Conservation (phyloP, 2,329 filamentous ascomycete genomes). For the Pseudomassariella vexata region DNA sequence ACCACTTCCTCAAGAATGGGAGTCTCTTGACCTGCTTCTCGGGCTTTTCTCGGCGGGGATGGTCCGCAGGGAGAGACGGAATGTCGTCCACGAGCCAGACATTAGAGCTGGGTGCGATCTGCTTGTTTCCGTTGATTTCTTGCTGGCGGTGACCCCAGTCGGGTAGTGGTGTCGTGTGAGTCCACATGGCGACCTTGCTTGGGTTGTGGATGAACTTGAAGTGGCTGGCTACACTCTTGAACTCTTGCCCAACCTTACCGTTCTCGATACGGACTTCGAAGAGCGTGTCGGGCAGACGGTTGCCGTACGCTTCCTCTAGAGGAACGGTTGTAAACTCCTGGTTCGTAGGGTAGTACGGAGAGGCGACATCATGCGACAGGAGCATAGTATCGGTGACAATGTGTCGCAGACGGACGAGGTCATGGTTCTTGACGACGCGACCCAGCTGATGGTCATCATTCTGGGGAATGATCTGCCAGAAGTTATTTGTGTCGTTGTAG, state of each 20-base stretch:
- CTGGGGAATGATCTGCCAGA: conserved; percentile 85
- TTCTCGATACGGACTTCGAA: conserved; percentile 91
- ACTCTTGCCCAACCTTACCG: conserved; percentile 73
- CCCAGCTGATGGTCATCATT: conserved; percentile 52
- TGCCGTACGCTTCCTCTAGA: conserved; percentile 64
- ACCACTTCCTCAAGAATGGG: conserved; percentile 89
- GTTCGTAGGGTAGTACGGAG: conserved; percentile 93
- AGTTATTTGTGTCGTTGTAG: conserved; percentile 97
- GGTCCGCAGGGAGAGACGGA: conserved; percentile 67
- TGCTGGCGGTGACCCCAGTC: conserved; percentile 97
- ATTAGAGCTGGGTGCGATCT: conserved; percentile 81
- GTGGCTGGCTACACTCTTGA: conserved; percentile 85
- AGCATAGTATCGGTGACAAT: conserved; percentile 79
- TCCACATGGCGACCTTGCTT: conserved; percentile 99
- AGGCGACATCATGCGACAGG: conserved; percentile 93
- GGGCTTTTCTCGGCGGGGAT: conserved; percentile 68
- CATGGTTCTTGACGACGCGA: conserved; percentile 71
- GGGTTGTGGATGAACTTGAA: conserved; percentile 95
- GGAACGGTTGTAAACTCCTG: conserved; percentile 91
- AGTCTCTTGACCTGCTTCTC: conserved; percentile 74
- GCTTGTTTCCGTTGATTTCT: conserved; percentile 99
- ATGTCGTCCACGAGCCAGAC: conserved; percentile 93
- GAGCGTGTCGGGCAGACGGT: conserved; percentile 79
- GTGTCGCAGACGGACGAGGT: conserved; percentile 81
- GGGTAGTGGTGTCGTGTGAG: conserved; percentile 87